Conservation (phyloP, 768 basidiomycete species). For the Strobilomyces confusus region DNA sequence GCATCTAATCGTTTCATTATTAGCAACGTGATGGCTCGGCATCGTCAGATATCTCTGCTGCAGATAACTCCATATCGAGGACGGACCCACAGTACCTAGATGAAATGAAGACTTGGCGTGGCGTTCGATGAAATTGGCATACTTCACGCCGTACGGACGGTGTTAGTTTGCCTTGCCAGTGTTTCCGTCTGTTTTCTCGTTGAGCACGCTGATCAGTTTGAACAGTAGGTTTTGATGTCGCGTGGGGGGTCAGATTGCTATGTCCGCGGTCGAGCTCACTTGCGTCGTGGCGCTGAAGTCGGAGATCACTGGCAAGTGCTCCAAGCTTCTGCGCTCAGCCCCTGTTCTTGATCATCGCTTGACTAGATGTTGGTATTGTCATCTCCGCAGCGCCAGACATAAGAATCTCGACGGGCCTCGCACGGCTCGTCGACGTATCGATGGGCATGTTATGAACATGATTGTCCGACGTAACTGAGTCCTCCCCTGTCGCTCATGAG, state of each 20-base stretch:
- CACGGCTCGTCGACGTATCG: too few relatives aligned
- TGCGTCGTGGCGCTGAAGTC: too few relatives aligned
- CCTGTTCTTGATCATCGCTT: too few relatives aligned
- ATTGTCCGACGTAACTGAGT: neutral
- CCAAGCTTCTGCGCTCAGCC: too few relatives aligned
- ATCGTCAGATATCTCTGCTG: neutral
- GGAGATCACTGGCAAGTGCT: too few relatives aligned
- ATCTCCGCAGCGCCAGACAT: too few relatives aligned
- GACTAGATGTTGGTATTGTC: neutral
- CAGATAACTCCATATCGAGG: slow-evolving; percentile 4
- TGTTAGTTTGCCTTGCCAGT: neutral
- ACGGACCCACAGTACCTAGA: neutral
- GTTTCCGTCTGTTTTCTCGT: neutral
- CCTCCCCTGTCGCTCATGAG: too few relatives aligned
- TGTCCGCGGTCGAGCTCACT: neutral
- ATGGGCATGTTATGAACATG: too few relatives aligned
- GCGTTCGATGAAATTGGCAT: neutral
- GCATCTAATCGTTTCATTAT: neutral
- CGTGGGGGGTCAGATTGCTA: neutral
- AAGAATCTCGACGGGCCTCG: too few relatives aligned
- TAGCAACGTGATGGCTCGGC: neutral
- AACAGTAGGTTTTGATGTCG: neutral
- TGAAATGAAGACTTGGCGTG: neutral
- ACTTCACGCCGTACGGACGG: neutral
- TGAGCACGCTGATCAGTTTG: neutral